Conservation (phyloP, 768 basidiomycete species). For the Daedaleopsis sinensis region DNA sequence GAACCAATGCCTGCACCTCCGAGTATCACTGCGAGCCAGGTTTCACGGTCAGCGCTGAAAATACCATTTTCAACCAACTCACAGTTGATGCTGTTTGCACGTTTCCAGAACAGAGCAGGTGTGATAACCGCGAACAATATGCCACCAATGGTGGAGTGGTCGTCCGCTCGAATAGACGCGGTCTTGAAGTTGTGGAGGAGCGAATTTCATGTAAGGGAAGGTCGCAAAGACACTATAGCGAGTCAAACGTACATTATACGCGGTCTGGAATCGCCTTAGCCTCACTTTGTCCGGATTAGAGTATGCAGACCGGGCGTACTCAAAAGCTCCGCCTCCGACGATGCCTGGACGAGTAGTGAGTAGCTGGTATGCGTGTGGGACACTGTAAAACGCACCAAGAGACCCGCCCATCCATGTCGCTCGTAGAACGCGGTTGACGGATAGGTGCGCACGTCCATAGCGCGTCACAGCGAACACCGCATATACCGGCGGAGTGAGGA, state of each 20-base stretch:
- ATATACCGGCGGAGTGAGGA: conserved; percentile 66
- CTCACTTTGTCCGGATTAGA: conserved; percentile 53
- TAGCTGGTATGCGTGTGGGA: neutral
- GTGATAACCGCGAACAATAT: conserved; percentile 63
- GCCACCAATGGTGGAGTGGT: conserved; percentile 76
- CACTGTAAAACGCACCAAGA: conserved; percentile 44
- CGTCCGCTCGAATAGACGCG: conserved; percentile 61
- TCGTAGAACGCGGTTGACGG: conserved; percentile 63
- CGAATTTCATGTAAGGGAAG: neutral
- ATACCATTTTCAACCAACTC: conserved; percentile 19
- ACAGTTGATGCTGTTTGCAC: conserved; percentile 65
- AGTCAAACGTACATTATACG: conserved; percentile 57
- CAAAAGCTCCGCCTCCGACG: conserved; percentile 54
- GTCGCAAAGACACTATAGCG: neutral
- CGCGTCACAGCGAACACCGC: conserved; percentile 52
- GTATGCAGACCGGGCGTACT: conserved; percentile 61
- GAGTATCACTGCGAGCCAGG: conserved; percentile 53
- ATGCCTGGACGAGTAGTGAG: conserved; percentile 40
- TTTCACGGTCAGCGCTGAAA: neutral
- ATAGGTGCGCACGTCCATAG: conserved; percentile 57
- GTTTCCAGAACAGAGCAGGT: conserved; percentile 76
- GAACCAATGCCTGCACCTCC: conserved; percentile 75
- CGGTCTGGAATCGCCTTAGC: conserved; percentile 49
- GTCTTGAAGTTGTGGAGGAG: conserved; percentile 47
- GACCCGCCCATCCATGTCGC: conserved; percentile 76